phyloP scores from a whole-genome alignment of 805 yeast genomes.

The Naumovozyma castellii region DNA sequence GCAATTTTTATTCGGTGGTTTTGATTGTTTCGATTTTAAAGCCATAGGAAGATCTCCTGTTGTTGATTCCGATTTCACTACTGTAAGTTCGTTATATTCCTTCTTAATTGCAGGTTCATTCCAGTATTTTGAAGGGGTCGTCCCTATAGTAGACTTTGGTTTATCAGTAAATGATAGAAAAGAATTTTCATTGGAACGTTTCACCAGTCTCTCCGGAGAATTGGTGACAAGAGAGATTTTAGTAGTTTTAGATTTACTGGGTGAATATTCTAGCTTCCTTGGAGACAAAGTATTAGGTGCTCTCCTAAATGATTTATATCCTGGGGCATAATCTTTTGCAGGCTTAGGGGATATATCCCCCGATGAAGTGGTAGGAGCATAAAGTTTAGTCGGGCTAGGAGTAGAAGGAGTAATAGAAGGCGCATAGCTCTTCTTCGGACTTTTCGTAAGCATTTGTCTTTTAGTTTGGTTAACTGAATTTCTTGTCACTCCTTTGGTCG shows the following conservation, averaged over 20 bases:
- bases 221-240: too few relatives aligned
- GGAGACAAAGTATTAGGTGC: neutral
- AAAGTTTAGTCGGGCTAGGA: constrained; percentile 6
- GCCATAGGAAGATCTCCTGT: too few relatives aligned
- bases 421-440: constrained; percentile 2
- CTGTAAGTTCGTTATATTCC: constrained; percentile 5
- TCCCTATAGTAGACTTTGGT: too few relatives aligned
- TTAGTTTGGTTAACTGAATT: neutral
- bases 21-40: too few relatives aligned
- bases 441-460: neutral
- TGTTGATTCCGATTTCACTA: constrained; percentile 1
- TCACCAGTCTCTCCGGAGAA: too few relatives aligned
- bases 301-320: neutral
- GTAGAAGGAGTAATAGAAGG: constrained; percentile 3
- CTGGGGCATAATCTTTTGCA: neutral
- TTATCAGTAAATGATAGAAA: too few relatives aligned
- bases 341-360: neutral
- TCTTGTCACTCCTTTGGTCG: constrained; percentile 4
- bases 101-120: constrained; percentile 7
- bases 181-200: too few relatives aligned
- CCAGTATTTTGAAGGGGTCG: neutral
- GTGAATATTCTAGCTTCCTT: neutral
- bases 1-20: neutral
- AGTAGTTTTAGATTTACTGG: too few relatives aligned
- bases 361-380: constrained; percentile 4